phyloP scores from a whole-genome alignment of 2,329 filamentous ascomycete species.

The Xylariaceae sp. region DNA sequence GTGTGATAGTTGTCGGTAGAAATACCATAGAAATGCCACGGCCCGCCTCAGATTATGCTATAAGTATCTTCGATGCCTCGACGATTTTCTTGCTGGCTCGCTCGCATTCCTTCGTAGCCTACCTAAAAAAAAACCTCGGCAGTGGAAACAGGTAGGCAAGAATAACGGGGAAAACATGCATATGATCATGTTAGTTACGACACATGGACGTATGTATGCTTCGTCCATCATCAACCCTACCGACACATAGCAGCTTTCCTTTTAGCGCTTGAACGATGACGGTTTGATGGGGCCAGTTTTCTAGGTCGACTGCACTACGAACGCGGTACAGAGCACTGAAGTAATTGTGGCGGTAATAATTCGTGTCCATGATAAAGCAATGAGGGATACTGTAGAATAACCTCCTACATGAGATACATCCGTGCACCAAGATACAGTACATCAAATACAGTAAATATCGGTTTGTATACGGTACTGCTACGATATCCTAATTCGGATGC shows the following conservation, averaged over 20 bases:
- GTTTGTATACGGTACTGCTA: background rate
- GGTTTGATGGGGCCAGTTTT: slow-evolving; percentile 12
- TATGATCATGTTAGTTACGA: background rate
- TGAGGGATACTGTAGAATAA: too few species aligned
- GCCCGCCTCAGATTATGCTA: background rate
- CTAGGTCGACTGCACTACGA: slow-evolving; percentile 3
- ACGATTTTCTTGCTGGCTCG: background rate
- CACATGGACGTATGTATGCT: too few species aligned
- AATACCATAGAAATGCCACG: too few species aligned
- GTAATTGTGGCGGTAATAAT: too few species aligned
- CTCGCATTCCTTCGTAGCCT: background rate
- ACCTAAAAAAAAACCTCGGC: background rate
- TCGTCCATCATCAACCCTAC: background rate
- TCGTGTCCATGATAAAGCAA: too few species aligned
- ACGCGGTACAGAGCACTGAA: too few species aligned
- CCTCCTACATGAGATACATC: background rate
- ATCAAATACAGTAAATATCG: slow-evolving; percentile 8
- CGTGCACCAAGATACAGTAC: background rate
- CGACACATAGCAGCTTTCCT: background rate
- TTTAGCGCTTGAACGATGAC: slow-evolving; percentile 18
- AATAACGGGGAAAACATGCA: background rate
- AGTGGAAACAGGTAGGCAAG: background rate
- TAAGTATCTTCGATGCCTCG: background rate
- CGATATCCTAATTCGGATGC: slow-evolving; percentile 16
- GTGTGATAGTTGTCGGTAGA: slow-evolving; percentile 6